Evolutionary conservation across 2,329 filamentous ascomycete species (phyloP), one percentile per base, ranked within the genome.

Genomic region (Cladosporium phlei): DNA sequence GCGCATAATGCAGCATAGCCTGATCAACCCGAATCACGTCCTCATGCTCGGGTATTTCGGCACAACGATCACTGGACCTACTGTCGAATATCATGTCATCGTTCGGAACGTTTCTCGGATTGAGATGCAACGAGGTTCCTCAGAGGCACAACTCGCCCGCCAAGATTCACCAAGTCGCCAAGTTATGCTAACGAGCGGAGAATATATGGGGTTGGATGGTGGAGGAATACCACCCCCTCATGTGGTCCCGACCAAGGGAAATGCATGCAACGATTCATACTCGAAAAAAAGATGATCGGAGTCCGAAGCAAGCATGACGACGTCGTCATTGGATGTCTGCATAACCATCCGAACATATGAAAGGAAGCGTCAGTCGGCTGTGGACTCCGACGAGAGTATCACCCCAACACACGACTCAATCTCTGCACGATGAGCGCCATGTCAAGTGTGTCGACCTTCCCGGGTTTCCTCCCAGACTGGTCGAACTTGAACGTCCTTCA

Each of bases 201-300:
- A 43, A 45, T 45, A 45, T 45, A 45, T 45, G 40, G 40, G 32
- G 40, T 35, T 45, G 24, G 14, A 12, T 16, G 12, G 40, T 45
- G 40, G 40, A 45, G 40, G 40, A 19, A 28, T 11, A 6, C 28
- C 30, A 22, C 25, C 40, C 40, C 40, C 40, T 45, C 40, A 45
- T 45, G 40, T 45, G 40, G 40, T 45, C 40, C 40, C 40, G 40
- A 45, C n/a, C n/a, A n/a, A n/a, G n/a, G n/a, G n/a, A n/a, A n/a
- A n/a, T n/a, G n/a, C 32, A 45, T 35, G 22, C 12, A 16, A 35
- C 32, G 40, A 45, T 28, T 45, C 30, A 45, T 28, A 30, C 40
- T 45, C 14, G 12, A 27, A n/a, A n/a, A n/a, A n/a, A n/a, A 45
- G 40, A 37, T 45, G 40, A 32, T 24, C 27, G 24, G 40, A n/a